Conservation (phyloP, 306 rosid species). For the Quercus aquifolioides region DNA sequence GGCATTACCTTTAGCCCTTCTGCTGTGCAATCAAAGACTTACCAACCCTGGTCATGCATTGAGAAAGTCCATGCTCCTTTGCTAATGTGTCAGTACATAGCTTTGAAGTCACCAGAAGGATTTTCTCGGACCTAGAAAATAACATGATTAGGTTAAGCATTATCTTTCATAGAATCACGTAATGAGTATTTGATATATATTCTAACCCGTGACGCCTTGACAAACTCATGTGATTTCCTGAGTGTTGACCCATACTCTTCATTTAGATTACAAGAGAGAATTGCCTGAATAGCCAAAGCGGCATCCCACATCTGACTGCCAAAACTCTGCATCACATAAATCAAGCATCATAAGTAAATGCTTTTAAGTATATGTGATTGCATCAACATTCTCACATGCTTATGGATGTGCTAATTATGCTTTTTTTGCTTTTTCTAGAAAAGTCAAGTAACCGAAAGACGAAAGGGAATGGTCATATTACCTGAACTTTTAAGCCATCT, state of each 20-base stretch:
- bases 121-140: slow-evolving; percentile 39
- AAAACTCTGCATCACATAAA: slow-evolving; percentile 32
- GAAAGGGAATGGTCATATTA: background rate
- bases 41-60: slow-evolving; percentile 53
- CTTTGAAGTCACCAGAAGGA: slow-evolving; percentile 38
- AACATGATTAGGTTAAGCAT: background rate
- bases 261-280: slow-evolving; percentile 39
- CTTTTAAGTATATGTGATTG: background rate
- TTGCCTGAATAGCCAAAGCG: slow-evolving; percentile 52
- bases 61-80: slow-evolving; percentile 68
- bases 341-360: background rate
- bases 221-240: slow-evolving; percentile 50
- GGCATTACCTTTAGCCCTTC: slow-evolving; percentile 55
- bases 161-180: background rate
- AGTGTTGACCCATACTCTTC: slow-evolving; percentile 49
- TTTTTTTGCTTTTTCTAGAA: too few species aligned
- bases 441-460: background rate
- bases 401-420: too few species aligned
- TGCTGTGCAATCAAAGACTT: slow-evolving; percentile 62
- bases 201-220: slow-evolving; percentile 61
- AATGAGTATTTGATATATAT: background rate
- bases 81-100: slow-evolving; percentile 38
- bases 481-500: slow-evolving; percentile 78
- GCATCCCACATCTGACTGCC: slow-evolving; percentile 58
- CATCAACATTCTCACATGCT: background rate